Conservation (phyloP, 2,329 filamentous ascomycete species). For the Alternaria tenuissima region DNA sequence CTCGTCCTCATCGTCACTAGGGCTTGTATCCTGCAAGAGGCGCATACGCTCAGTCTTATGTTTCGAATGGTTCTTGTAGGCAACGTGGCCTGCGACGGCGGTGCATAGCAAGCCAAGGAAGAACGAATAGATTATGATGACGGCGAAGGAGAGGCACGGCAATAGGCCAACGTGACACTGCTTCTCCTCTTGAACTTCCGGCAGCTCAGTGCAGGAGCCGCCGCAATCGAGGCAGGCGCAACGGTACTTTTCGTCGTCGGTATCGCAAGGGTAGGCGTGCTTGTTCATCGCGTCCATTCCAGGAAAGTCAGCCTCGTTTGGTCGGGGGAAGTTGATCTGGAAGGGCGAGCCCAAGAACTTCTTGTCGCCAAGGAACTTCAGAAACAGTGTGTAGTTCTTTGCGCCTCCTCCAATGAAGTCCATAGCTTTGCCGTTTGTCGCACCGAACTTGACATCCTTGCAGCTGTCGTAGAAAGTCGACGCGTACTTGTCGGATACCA, state of each 20-base stretch:
- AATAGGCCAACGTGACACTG: conserved; percentile 84
- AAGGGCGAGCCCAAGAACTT: conserved; percentile 92
- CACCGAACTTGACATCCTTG: conserved; percentile 98
- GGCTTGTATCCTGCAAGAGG: conserved; percentile 81
- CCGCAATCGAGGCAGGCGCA: conserved; percentile 96
- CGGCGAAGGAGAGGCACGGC: conserved; percentile 93
- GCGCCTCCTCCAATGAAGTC: conserved; percentile 95
- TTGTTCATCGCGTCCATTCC: conserved; percentile 77
- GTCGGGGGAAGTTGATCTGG: conserved; percentile 90
- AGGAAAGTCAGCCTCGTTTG: conserved; percentile 65
- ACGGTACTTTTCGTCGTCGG: conserved; percentile 81
- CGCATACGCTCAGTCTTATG: conserved; percentile 84
- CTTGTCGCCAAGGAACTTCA: conserved; percentile 93
- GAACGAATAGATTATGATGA: conserved; percentile 84
- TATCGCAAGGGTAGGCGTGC: conserved; percentile 85
- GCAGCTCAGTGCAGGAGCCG: conserved; percentile 81
- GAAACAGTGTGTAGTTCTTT: conserved; percentile 83
- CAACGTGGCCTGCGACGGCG: conserved; percentile 75
- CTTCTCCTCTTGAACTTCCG: conserved; percentile 72
- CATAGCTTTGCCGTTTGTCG: conserved; percentile 92
- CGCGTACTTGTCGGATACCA: conserved; percentile 85
- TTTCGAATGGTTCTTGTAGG: conserved; percentile 75
- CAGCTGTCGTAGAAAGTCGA: conserved; percentile 94
- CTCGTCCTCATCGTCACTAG: conserved; percentile 93
- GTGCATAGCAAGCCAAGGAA: conserved; percentile 73